A percentile compares a stretch with the other conserved stretches of the same genome.
phyloP scores from a whole-genome alignment of 495 filamentous ascomycete genomes.

The Annulohypoxylon maeteangense region DNA sequence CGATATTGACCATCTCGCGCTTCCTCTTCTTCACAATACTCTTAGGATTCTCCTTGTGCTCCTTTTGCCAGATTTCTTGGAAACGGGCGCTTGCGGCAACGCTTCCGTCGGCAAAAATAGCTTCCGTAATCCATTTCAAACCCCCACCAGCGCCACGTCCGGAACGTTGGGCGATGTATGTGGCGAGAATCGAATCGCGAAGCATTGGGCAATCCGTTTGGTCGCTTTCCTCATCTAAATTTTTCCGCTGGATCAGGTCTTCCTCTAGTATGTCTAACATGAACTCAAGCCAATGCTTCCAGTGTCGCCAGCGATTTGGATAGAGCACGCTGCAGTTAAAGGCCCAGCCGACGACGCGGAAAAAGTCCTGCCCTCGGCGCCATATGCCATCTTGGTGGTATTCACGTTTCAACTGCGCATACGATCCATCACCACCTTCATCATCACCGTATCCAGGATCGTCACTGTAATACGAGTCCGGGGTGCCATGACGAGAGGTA shows the following conservation, averaged over 20 bases:
- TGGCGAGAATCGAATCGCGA: conserved; percentile 46
- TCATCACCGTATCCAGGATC: conserved; percentile 45
- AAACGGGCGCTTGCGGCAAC: conserved; percentile 51
- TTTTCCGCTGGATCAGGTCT: conserved; percentile 73
- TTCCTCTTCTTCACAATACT: conserved; percentile 62
- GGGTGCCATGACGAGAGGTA: conserved; percentile 18
- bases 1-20: conserved; percentile 57
- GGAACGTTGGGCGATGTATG: conserved; percentile 49
- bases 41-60: conserved; percentile 51
- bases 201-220: conserved; percentile 48
- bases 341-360: conserved; percentile 89
- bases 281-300: conserved; percentile 83
- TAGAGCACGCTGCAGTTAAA: conserved; percentile 87
- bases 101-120: conserved; percentile 55
- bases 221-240: conserved; percentile 44
- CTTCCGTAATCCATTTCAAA: conserved; percentile 55
- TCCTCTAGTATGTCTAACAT: conserved; percentile 81
- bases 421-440: conserved; percentile 57
- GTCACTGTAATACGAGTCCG: conserved; percentile 30
- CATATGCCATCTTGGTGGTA: conserved; percentile 72
- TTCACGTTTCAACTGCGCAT: conserved; percentile 62
- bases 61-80: conserved; percentile 61
- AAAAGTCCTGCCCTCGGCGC: conserved; percentile 81
- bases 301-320: conserved; percentile 78
- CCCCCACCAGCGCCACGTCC: conserved; percentile 51